Evolutionary conservation across 2,329 filamentous ascomycete genomes (phyloP), one percentile per base, ranked within the genome.

Genomic region (Fusarium pilosicola): DNA sequence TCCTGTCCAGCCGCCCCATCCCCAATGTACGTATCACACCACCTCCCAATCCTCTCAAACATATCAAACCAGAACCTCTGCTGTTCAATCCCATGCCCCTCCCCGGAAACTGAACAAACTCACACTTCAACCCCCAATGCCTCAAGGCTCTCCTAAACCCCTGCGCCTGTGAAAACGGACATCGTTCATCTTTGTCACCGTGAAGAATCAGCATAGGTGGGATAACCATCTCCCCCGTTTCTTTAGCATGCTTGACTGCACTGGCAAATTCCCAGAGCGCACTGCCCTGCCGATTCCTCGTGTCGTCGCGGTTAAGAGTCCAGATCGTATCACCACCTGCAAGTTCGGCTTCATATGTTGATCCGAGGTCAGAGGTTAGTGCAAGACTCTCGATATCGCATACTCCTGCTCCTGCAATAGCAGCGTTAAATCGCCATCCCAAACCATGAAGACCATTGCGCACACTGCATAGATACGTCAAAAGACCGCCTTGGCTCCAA

Each of bases 401-500:
- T 9, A 84, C 71, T 0, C 83, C 84, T 3, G 81, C 81, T 2
- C 83, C 80, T 1, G 81, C 79, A 1, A 85, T 79, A 3, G 76
- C 75, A 10, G 80, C 83, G 14, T 75, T 71, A 73, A 83, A 84
- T 7, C 74, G 71, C 82, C 83, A 85, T 5, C 77, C 81, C 1
- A 75, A 70, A 3, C 64, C 74, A 58, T 81, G 76, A 3, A 75
- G 64, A 10, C 81, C 81, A 62, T 84, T 83, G 20, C 82, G 79
- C 6, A 81, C 81, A 30, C 77, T 75, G 34, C 77, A 78, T 3
- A 85, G 77, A 68, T 83, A 84, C 6, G 80, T 76, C 1, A 85
- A 68, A 20, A 80, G 81, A 5, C 84, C 83, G 15, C 83, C 84
- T 67, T 84, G 82, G 28, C 78, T 80, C 76, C 77, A 83, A 1